Base-by-base conservation (phyloP, 2,329 filamentous ascomycete species). In the Pseudocercospora pini-densiflorae region DNA sequence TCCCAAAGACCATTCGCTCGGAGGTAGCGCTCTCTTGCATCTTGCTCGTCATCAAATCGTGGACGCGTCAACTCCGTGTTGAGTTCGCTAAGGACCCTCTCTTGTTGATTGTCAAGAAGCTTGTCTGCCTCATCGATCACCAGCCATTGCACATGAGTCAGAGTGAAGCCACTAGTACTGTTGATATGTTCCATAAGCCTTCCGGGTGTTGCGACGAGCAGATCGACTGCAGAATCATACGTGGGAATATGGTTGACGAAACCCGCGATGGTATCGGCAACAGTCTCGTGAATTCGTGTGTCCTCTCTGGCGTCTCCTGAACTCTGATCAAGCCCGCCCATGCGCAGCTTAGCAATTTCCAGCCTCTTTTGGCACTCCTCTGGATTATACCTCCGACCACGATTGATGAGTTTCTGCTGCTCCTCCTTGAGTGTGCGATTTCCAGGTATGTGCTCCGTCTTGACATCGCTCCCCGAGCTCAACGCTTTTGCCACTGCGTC, bases 101-200 rank as follows among this genome's bases (percentile, higher is more conserved):
- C 72, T 47, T 76, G 75, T 45, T 76, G 74, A 77, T 98, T 92
- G 51, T 94, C 91, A 5, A 98, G 86, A 12, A 98, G 83, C 76
- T 95, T 93, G 78, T 98, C 94, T 10, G 94, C 95, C 80, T 98
- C 94, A 74, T 98, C 94, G 54, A 97, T 91, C 2, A 97, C 88
- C 0, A 98, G 84, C 93, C 94, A 98, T 67, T 92, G 88, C 4
- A 97, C 83, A 75, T 91, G 86, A 64, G 91, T 87, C 23, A 98
- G 83, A 0, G 85, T 87, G 77, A 98, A 97, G 0, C 93, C 93
- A 2, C 88, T 87, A 0, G 94, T 98, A 66, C 90, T 89, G 69
- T 90, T 90, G 59, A 97, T 86, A 78, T 98, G 94, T 73, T 98
- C 94, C 3, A 98, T 93, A 0, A 98, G 86, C 69, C 94, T 88